Conservation (phyloP, 1,284 basidiomycete genomes). For the Trichosporon sp. region DNA sequence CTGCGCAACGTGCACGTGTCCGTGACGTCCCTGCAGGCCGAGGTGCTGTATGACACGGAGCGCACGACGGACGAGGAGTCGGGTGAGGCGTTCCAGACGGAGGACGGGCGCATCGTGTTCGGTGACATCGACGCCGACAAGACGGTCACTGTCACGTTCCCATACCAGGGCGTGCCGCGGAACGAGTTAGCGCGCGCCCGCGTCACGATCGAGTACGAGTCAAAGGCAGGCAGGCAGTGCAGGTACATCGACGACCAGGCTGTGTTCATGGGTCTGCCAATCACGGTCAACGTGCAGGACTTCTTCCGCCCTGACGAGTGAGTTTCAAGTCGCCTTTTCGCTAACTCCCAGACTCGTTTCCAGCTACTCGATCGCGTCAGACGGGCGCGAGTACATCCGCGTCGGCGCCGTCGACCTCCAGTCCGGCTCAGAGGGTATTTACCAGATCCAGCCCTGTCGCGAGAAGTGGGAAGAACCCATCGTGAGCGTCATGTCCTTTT, state of each 20-base stretch:
- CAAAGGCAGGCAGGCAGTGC: constrained; percentile 5
- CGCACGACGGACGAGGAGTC: constrained; percentile 11
- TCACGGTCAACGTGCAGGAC: constrained; percentile 52
- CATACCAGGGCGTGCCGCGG: constrained; percentile 32
- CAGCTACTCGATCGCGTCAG: constrained; percentile 49
- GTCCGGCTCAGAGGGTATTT: constrained; percentile 11
- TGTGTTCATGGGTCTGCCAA: constrained; percentile 43
- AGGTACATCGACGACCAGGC: constrained; percentile 30
- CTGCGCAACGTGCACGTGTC: constrained; percentile 21
- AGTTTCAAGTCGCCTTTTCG: constrained; percentile 13
- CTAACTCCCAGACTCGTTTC: constrained; percentile 41
- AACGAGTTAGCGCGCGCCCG: constrained; percentile 34
- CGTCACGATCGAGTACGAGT: constrained; percentile 28
- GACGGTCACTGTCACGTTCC: constrained; percentile 23
- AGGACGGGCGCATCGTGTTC: constrained; percentile 11
- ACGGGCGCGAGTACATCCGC: constrained; percentile 41
- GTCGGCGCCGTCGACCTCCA: constrained; percentile 31
- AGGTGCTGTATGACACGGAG: constrained; percentile 25
- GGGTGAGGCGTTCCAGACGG: not conserved
- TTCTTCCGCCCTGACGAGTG: constrained; percentile 49
- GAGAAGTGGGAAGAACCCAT: constrained; percentile 21
- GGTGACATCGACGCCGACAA: constrained; percentile 21
- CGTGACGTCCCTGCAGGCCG: constrained; percentile 23
- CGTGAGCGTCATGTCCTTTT: constrained; percentile 16
- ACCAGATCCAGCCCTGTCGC: constrained; percentile 25